Evolutionary conservation across 192 early-diverging fungal species (phyloP).

Genomic region (Backusella australiensis): DNA sequence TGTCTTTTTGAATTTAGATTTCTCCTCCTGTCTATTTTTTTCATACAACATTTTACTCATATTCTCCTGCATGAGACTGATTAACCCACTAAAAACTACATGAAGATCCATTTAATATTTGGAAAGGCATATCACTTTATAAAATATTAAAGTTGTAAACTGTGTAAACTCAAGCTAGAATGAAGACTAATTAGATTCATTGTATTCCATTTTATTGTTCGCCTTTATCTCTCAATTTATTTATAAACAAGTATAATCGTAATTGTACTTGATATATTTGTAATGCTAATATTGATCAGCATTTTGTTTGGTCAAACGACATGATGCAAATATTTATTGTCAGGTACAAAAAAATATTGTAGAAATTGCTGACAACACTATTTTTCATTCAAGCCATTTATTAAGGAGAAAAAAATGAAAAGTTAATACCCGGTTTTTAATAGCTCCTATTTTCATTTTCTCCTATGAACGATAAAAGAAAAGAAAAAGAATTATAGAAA

Average conservation of each 20-base stretch:
- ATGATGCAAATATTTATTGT: not conserved
- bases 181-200: not conserved
- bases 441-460: constrained; percentile 1
- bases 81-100: not conserved
- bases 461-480: not conserved
- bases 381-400: constrained; percentile 1
- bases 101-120: not conserved
- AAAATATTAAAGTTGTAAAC: not conserved
- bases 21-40: not conserved
- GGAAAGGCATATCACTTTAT: not conserved
- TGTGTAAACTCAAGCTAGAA: not conserved
- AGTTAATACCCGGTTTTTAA: not conserved
- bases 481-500: not conserved
- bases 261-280: not conserved
- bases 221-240: not conserved
- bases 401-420: not conserved
- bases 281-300: not conserved
- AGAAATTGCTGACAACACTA: not conserved
- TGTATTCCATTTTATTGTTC: not conserved
- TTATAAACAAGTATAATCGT: not conserved
- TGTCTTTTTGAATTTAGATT: not conserved
- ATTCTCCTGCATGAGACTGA: not conserved
- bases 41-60: not conserved
- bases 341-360: not conserved
- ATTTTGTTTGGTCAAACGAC: not conserved